These are phyloP conservation scores for Athelia psychrophila DNA, from an alignment of 1,284 basidiomycete species.

Conservation along the genomic window DNA sequence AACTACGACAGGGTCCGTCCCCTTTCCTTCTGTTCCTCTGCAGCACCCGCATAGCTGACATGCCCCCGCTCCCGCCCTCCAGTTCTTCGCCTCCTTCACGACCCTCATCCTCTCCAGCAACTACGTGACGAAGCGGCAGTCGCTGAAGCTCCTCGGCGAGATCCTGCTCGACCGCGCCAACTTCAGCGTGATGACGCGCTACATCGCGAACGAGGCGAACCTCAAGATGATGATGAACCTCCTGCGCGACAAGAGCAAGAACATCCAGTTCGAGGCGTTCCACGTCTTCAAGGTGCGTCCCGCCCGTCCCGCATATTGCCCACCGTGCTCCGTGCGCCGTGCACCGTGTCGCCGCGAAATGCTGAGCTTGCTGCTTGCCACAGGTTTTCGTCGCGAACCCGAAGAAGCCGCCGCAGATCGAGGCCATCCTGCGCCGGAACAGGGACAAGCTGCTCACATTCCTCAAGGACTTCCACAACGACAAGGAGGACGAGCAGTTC, in stretches of 20 bases:
- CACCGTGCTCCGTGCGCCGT: too few species aligned
- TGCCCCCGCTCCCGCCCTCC: constrained; percentile 11
- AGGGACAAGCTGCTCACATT: constrained; percentile 92
- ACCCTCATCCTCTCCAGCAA: constrained; percentile 90
- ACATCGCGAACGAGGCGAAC: constrained; percentile 90
- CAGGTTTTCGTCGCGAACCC: constrained; percentile 99
- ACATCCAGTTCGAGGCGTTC: constrained; percentile 99
- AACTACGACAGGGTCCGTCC: constrained; percentile 88
- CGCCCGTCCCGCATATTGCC: not conserved
- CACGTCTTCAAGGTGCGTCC: constrained; percentile 94
- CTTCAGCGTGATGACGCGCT: constrained; percentile 98
- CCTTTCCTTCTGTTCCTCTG: not conserved
- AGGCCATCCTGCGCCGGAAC: constrained; percentile 88
- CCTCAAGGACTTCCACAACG: constrained; percentile 94
- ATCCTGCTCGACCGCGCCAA: constrained; percentile 97
- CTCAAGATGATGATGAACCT: constrained; percentile 99
- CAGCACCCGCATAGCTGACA: constrained; percentile 5
- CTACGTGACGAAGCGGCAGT: constrained; percentile 99
- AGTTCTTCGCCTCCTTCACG: constrained; percentile 97
- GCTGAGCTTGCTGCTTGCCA: not conserved
- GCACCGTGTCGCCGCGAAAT: too few species aligned
- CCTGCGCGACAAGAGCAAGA: constrained; percentile 94
- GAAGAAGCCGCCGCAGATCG: constrained; percentile 96
- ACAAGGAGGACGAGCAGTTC: constrained; percentile 98
- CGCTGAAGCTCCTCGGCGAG: constrained; percentile 96